These are phyloP conservation scores for Tulasnella sp. DNA, from an alignment of 768 basidiomycete genomes.

Conservation along the genomic window DNA sequence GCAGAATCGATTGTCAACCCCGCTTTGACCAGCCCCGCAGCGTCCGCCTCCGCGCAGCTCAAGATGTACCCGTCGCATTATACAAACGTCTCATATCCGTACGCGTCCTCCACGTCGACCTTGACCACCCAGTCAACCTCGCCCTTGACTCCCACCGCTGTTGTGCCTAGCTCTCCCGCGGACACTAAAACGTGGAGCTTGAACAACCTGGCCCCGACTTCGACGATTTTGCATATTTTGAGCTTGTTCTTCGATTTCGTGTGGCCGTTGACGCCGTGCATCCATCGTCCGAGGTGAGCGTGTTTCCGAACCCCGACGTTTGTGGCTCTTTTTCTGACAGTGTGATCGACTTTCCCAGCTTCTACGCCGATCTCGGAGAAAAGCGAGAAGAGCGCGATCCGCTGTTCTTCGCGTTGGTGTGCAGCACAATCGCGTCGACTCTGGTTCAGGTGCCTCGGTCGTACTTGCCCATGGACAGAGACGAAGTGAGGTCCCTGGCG, in stretches of 20 bases:
- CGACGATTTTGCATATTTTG: slow-evolving; percentile 1
- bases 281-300: slow-evolving; percentile 8
- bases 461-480: slow-evolving; percentile 73
- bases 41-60: not conserved
- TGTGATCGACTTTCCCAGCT: slow-evolving; percentile 29
- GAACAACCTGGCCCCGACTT: not conserved
- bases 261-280: slow-evolving; percentile 8
- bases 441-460: slow-evolving; percentile 71
- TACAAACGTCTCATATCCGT: not conserved
- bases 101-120: not conserved
- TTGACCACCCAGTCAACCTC: not conserved
- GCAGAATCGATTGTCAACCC: not conserved
- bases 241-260: slow-evolving; percentile 10
- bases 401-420: slow-evolving; percentile 80
- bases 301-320: not conserved
- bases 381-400: slow-evolving; percentile 80
- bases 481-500: slow-evolving; percentile 69
- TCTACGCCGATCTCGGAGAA: slow-evolving; percentile 78
- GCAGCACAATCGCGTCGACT: slow-evolving; percentile 82
- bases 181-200: not conserved
- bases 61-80: not conserved
- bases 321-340: not conserved
- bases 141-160: not conserved
- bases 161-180: not conserved
- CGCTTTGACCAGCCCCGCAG: not conserved